Percentiles rank a stretch among this genome's conserved stretches.
Conservation (phyloP, 2,329 filamentous ascomycete species). For the Alternaria sp. region DNA sequence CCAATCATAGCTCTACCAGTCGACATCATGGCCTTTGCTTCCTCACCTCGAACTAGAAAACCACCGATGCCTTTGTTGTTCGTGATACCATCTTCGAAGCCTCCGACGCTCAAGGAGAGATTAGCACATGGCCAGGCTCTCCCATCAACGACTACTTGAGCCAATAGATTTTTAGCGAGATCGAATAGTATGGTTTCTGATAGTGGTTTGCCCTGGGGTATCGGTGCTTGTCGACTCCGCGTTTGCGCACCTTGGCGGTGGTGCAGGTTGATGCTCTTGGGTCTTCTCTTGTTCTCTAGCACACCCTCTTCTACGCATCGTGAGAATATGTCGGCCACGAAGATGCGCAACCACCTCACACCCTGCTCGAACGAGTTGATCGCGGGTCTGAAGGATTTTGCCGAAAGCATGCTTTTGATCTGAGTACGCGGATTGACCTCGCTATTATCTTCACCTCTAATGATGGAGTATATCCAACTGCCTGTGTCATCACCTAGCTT, state of each 20-base stretch:
- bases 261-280: slow-evolving; percentile 85
- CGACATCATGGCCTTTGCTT: slow-evolving; percentile 59
- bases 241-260: slow-evolving; percentile 77
- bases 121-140: slow-evolving; percentile 91
- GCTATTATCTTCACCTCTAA: slow-evolving; percentile 84
- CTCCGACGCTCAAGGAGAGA: slow-evolving; percentile 85
- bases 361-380: slow-evolving; percentile 83
- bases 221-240: slow-evolving; percentile 76
- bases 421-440: slow-evolving; percentile 91
- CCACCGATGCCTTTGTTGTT: slow-evolving; percentile 86
- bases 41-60: slow-evolving; percentile 77
- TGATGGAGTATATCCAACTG: slow-evolving; percentile 81
- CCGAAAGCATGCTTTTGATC: slow-evolving; percentile 97
- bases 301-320: slow-evolving; percentile 91
- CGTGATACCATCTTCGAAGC: slow-evolving; percentile 86
- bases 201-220: slow-evolving; percentile 77
- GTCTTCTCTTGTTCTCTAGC: slow-evolving; percentile 83
- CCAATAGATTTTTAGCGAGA: slow-evolving; percentile 77
- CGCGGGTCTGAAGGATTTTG: slow-evolving; percentile 89
- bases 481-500: slow-evolving; percentile 86
- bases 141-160: slow-evolving; percentile 80
- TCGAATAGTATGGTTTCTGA: slow-evolving; percentile 77
- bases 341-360: slow-evolving; percentile 86
- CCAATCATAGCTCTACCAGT: slow-evolving; percentile 18
- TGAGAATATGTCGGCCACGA: slow-evolving; percentile 88